Evolutionary conservation across 2,329 filamentous ascomycete genomes (phyloP), one percentile per base, ranked within the genome.

Genomic region (Celoporthe dispersa): DNA sequence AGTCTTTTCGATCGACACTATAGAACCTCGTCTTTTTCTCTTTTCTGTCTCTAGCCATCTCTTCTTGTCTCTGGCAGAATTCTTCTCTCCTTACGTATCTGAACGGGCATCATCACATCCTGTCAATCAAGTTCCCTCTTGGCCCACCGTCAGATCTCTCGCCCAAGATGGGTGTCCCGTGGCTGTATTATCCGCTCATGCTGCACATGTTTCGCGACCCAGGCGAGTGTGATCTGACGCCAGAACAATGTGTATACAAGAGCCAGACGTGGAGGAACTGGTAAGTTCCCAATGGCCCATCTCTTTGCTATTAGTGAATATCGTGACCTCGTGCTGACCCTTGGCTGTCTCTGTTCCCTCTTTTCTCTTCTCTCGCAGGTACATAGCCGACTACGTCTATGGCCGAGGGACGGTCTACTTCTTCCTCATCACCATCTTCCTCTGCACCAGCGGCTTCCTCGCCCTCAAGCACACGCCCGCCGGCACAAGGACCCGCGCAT

Each of bases 301-400:
- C 6, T 39, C 11, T 39, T 39, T 5, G 5, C 3, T 35, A 39
- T 9, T 39, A n/a, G 8, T 41, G 39, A n/a, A 35, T n/a, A 61
- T n/a, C 59, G 59, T 39, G 31, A 35, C 39, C 53, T 33, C 33
- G 11, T 25, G 60, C 60, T 63, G n/a, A 63, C 37, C 39, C n/a
- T 8, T 8, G n/a, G n/a, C 11, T 48, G 7, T 22, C 3, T 48
- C 37, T 39, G n/a, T 39, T 48, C 8, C 16, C 16, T 22, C 19
- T 22, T 22, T 22, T n/a, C n/a, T 9, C n/a, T 16, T n/a, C 44
- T n/a, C 12, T 5, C 12, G 14, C 37, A 68, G 67, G 60, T 64
- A 68, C 59, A 64, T 69, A 37, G 70, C 68, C 22, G 70, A 71
- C 33, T 55, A 68, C 16, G 70, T 68, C 22, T 71, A 71, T 60